Evolutionary conservation across 208 protist species (phyloP).

Genomic region (Strigomonas culicis): DNA sequence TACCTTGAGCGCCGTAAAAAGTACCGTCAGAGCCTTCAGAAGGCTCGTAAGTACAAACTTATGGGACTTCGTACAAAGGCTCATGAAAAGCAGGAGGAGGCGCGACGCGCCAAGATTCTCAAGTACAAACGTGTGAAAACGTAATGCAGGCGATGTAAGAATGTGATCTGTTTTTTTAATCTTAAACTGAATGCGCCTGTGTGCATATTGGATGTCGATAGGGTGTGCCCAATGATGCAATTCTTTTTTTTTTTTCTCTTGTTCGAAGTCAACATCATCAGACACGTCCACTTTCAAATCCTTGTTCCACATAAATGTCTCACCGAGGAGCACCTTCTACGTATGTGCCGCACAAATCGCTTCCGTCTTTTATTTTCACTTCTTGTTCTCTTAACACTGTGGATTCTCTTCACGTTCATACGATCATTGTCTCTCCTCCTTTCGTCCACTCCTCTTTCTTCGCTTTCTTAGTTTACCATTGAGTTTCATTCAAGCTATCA

Average conservation of each 20-base stretch:
- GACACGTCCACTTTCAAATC: too few species aligned
- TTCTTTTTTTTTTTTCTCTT: not conserved
- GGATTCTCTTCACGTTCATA: too few species aligned
- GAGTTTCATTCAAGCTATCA: too few species aligned
- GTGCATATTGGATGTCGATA: constrained; percentile 6
- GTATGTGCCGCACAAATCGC: too few species aligned
- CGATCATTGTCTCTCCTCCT: too few species aligned
- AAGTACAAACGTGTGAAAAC: constrained; percentile 88
- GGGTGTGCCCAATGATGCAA: not conserved
- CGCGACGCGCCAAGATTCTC: constrained; percentile 82
- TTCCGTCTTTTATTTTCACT: too few species aligned
- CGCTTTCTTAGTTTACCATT: not conserved
- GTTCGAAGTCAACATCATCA: too few species aligned
- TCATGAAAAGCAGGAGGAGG: constrained; percentile 90
- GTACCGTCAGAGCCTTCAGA: constrained; percentile 81
- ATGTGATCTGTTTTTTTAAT: not conserved
- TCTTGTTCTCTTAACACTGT: too few species aligned
- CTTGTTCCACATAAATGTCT: too few species aligned
- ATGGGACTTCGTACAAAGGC: constrained; percentile 80
- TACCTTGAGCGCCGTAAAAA: constrained; percentile 84
- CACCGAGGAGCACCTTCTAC: too few species aligned
- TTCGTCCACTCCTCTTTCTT: not conserved
- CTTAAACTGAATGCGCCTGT: not conserved
- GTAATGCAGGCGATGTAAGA: constrained; percentile 11
- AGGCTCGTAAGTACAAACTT: constrained; percentile 84